Conservation (phyloP, 2,329 filamentous ascomycete species). For the Talaromyces sp. region DNA sequence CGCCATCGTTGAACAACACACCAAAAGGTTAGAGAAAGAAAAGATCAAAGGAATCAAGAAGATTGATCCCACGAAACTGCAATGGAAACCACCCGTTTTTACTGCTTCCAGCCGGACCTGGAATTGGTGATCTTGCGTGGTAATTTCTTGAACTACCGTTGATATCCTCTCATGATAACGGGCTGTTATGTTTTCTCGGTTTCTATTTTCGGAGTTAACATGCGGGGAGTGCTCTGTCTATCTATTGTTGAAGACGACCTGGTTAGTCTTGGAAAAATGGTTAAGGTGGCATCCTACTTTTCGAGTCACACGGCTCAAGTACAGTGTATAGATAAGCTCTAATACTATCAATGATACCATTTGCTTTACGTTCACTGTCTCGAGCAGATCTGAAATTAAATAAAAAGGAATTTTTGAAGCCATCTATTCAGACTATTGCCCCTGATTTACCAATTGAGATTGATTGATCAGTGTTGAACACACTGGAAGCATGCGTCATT, state of each 20-base stretch:
- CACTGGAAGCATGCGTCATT: constrained; percentile 14
- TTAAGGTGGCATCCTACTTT: neutral
- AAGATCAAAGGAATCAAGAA: constrained; percentile 69
- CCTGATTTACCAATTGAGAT: neutral
- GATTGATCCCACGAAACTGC: constrained; percentile 74
- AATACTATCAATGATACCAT: neutral
- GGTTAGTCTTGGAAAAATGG: neutral
- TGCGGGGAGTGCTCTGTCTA: neutral
- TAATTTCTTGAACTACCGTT: neutral
- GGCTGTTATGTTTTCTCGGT: neutral
- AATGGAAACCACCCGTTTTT: constrained; percentile 96
- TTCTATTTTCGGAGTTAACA: neutral
- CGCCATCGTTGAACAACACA: constrained; percentile 65
- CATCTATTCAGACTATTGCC: neutral
- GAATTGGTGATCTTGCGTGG: constrained; percentile 68
- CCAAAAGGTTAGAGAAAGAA: constrained; percentile 72
- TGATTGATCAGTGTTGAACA: constrained; percentile 2
- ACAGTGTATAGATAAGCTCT: neutral
- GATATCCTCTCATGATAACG: neutral
- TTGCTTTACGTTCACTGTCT: neutral
- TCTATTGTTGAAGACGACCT: neutral
- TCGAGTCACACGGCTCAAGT: neutral
- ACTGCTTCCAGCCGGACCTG: constrained; percentile 85
- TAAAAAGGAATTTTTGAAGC: neutral
- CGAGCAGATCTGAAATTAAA: neutral